phyloP scores from a whole-genome alignment of 305 asterid species.

The Fraxinus velutina region DNA sequence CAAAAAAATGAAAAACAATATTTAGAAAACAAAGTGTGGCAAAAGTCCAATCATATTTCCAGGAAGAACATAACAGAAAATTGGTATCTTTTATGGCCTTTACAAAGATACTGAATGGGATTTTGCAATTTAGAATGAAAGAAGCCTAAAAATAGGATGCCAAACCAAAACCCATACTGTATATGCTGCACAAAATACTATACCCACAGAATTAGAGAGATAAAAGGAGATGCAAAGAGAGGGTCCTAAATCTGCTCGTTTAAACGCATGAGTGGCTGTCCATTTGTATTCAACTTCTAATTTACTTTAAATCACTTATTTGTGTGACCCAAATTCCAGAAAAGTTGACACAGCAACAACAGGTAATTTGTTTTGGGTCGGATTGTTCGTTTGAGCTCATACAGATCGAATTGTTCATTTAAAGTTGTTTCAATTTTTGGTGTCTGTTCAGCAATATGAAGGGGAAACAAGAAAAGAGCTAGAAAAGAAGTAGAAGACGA shows the following conservation, averaged over 20 bases:
- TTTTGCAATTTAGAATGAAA: slow-evolving; percentile 2
- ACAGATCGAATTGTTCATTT: background rate
- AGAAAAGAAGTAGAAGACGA: slow-evolving; percentile 25
- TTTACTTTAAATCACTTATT: slow-evolving; percentile 15
- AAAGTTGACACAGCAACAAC: background rate
- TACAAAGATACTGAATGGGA: background rate
- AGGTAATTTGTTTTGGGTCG: background rate
- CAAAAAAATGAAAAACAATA: background rate
- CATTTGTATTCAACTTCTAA: background rate
- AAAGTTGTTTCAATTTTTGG: background rate
- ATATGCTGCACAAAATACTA: background rate
- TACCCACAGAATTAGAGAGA: slow-evolving; percentile 11
- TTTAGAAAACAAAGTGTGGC: background rate
- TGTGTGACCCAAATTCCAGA: slow-evolving; percentile 13
- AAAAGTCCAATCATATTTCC: background rate
- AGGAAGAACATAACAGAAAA: slow-evolving; percentile 7
- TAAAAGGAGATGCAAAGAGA: slow-evolving; percentile 18
- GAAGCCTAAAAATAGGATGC: slow-evolving; percentile 21
- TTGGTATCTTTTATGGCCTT: slow-evolving; percentile 2
- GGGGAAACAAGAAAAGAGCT: slow-evolving; percentile 29
- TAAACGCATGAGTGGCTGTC: slow-evolving; percentile 20
- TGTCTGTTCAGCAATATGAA: background rate
- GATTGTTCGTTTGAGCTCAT: background rate
- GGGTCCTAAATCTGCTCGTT: slow-evolving; percentile 5
- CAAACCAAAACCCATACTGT: background rate